Evolutionary conservation across 177 flowering plant genomes (phyloP).

Genomic region (Vitis hybrid): DNA sequence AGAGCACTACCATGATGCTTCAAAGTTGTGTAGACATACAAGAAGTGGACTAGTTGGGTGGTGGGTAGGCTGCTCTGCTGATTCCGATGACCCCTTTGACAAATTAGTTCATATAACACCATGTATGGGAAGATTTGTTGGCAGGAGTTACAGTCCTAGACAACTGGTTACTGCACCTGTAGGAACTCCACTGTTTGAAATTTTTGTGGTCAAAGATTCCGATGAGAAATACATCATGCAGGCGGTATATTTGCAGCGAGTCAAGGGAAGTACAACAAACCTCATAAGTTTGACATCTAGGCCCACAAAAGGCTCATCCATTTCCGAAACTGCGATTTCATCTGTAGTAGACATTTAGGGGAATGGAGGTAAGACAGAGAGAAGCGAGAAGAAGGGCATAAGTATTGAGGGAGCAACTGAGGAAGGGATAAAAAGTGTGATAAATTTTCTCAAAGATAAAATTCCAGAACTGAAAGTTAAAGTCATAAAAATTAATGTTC

Average conservation of each 20-base stretch:
- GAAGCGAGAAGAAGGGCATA: slow-evolving; percentile 48
- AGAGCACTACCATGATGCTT: slow-evolving; percentile 93
- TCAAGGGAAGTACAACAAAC: slow-evolving; percentile 38
- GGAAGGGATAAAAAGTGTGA: slow-evolving; percentile 78
- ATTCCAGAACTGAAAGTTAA: slow-evolving; percentile 82
- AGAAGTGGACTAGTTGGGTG: slow-evolving; percentile 98
- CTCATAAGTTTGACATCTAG: slow-evolving; percentile 29
- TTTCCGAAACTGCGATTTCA: slow-evolving; percentile 37
- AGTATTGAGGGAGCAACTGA: slow-evolving; percentile 67
- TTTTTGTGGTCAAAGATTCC: no score
- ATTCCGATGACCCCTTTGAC: slow-evolving; percentile 85
- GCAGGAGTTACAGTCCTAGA: slow-evolving; percentile 87
- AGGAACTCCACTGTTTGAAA: no score
- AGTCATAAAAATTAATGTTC: slow-evolving; percentile 61
- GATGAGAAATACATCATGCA: slow-evolving; percentile 12
- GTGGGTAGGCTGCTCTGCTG: slow-evolving; percentile 91
- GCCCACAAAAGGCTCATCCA: slow-evolving; percentile 34
- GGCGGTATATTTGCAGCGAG: slow-evolving; percentile 77
- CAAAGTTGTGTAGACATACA: slow-evolving; percentile 63
- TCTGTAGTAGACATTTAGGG: slow-evolving; percentile 39
- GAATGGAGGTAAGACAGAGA: slow-evolving; percentile 46
- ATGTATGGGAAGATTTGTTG: slow-evolving; percentile 84
- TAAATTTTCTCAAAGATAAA: slow-evolving; percentile 83
- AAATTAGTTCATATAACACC: slow-evolving; percentile 77
- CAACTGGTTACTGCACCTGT: slow-evolving; percentile 7